These are phyloP conservation scores for Leccinum pachyderme DNA, from an alignment of 1,284 basidiomycete species.

Conservation along the genomic window DNA sequence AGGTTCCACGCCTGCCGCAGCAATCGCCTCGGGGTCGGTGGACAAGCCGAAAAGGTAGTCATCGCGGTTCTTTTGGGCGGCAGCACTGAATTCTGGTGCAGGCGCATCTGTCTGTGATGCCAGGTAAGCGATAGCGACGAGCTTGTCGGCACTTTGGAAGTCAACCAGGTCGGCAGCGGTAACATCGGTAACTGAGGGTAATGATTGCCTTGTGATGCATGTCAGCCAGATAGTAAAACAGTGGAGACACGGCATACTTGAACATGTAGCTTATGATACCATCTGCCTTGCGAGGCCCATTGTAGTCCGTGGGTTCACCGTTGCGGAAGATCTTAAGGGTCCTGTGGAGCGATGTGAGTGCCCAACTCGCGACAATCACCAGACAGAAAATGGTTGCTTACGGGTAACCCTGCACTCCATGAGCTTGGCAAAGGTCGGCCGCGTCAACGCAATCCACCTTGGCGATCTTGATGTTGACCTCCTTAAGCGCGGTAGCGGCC, in stretches of 20 bases:
- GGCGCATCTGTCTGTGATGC: constrained; percentile 65
- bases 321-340: constrained; percentile 91
- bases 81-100: constrained; percentile 69
- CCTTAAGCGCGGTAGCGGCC: constrained; percentile 91
- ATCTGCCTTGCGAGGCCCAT: constrained; percentile 90
- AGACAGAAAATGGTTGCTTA: constrained; percentile 40
- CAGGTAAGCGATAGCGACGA: constrained; percentile 89
- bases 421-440: constrained; percentile 80
- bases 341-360: constrained; percentile 34
- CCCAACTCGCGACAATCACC: not conserved
- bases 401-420: constrained; percentile 92
- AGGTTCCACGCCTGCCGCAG: constrained; percentile 69
- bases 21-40: constrained; percentile 68
- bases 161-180: constrained; percentile 76
- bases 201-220: constrained; percentile 67
- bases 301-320: constrained; percentile 78
- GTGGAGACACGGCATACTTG: constrained; percentile 62
- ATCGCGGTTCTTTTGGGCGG: constrained; percentile 88
- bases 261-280: constrained; percentile 98
- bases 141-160: constrained; percentile 87
- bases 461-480: constrained; percentile 86
- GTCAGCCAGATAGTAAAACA: constrained; percentile 4
- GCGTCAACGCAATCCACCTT: constrained; percentile 96
- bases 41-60: constrained; percentile 90
- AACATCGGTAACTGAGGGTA: constrained; percentile 90